Evolutionary conservation across 495 filamentous ascomycete genomes (phyloP).

Genomic region (Glarea lozoyensis): DNA sequence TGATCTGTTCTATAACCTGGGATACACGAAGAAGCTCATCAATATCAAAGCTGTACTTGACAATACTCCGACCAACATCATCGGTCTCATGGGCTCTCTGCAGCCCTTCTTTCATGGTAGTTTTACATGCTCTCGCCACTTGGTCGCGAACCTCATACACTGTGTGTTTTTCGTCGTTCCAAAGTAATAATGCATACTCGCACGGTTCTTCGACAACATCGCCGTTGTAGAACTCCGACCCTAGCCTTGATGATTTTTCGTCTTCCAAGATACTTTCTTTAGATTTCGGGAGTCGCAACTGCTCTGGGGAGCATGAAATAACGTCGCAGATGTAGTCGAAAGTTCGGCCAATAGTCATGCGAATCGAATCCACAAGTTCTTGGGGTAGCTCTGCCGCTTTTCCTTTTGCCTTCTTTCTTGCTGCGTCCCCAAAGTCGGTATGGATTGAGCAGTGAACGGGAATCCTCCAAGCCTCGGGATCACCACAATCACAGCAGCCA

Average conservation of each 20-base stretch:
- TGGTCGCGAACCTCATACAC: conserved; percentile 84
- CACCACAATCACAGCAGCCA: conserved; percentile 96
- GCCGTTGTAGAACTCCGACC: conserved; percentile 54
- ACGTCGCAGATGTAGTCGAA: conserved; percentile 96
- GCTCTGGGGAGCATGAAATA: conserved; percentile 93
- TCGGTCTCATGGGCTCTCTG: conserved; percentile 80
- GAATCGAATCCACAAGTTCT: conserved; percentile 65
- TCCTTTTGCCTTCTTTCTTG: conserved; percentile 53
- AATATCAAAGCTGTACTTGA: conserved; percentile 66
- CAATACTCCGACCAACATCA: conserved; percentile 72
- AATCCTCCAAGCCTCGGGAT: conserved; percentile 82
- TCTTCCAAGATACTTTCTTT: conserved; percentile 70
- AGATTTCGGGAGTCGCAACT: conserved; percentile 77
- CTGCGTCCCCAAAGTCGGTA: conserved; percentile 46
- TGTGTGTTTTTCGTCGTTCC: conserved; percentile 99
- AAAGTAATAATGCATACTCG: conserved; percentile 82
- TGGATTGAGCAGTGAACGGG: conserved; percentile 93
- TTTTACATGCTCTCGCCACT: conserved; percentile 81
- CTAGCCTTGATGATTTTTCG: conserved; percentile 69
- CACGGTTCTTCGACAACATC: conserved; percentile 36
- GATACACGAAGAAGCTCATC: conserved; percentile 63
- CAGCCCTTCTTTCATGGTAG: conserved; percentile 55
- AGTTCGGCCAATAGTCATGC: conserved; percentile 72
- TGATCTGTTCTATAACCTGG: conserved; percentile 85
- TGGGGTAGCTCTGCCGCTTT: conserved; percentile 51